These are phyloP conservation scores for Pelargonium fulgidum DNA, from an alignment of 441 rosid genomes.

Conservation along the genomic window DNA sequence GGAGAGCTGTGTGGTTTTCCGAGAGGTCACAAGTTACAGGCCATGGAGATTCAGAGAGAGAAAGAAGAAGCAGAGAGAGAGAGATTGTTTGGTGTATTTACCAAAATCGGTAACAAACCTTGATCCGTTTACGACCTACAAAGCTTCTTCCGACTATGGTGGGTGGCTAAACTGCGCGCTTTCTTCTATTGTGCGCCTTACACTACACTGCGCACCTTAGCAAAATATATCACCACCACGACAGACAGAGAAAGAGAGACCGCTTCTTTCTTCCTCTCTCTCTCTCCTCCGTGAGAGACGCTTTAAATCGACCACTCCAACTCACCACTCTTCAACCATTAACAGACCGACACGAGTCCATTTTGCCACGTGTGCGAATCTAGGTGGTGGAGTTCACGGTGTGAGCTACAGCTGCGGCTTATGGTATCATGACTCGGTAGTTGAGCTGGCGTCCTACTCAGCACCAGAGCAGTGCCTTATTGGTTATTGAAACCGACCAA, in stretches of 20 bases:
- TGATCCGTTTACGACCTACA: background rate
- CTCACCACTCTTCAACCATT: background rate
- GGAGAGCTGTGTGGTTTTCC: conserved; percentile 10
- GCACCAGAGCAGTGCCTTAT: background rate
- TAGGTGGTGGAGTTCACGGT: background rate
- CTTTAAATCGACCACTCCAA: background rate
- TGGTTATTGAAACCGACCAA: conserved; percentile 1
- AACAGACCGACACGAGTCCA: no score
- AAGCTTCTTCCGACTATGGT: background rate
- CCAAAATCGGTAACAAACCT: background rate
- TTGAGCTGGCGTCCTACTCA: conserved; percentile 3
- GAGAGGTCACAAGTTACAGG: conserved; percentile 17
- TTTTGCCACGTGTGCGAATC: background rate
- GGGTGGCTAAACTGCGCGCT: conserved; percentile 6
- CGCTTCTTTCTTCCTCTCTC: background rate
- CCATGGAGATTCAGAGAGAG: conserved; percentile 23
- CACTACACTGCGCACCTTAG: no score
- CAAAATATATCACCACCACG: no score
- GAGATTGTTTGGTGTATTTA: background rate
- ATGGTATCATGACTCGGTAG: background rate
- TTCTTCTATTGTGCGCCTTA: background rate
- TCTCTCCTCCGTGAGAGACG: background rate
- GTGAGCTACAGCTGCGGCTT: background rate
- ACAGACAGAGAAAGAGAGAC: no score
- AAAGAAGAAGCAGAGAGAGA: background rate